These are phyloP conservation scores for Teunomyces panamensis DNA, from an alignment of 805 yeast genomes.

Conservation along the genomic window DNA sequence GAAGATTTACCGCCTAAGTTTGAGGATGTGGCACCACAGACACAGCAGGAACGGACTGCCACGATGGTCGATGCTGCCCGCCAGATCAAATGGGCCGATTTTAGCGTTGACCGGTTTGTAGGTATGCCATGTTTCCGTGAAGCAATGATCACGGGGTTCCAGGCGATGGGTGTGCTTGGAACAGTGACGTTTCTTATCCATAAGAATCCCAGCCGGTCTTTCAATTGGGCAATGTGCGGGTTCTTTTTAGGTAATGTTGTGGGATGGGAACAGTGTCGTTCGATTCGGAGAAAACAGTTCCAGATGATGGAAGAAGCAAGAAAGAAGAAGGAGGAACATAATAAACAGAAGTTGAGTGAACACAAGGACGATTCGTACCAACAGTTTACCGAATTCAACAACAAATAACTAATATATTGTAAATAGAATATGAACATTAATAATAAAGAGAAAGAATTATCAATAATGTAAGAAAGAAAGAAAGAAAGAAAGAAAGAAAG, in stretches of 20 bases:
- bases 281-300: constrained; percentile 61
- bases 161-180: constrained; percentile 68
- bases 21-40: constrained; percentile 29
- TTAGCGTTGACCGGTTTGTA: constrained; percentile 48
- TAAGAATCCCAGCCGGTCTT: constrained; percentile 57
- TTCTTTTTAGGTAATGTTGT: constrained; percentile 74
- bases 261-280: constrained; percentile 92
- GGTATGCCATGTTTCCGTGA: constrained; percentile 77
- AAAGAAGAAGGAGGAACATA: constrained; percentile 39
- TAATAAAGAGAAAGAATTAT: not conserved
- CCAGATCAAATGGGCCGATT: constrained; percentile 47
- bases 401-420: constrained; percentile 2
- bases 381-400: constrained; percentile 13
- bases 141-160: constrained; percentile 72
- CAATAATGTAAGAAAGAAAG: not conserved
- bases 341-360: constrained; percentile 27
- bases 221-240: constrained; percentile 83
- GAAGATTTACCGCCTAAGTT: constrained; percentile 56
- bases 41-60: not conserved
- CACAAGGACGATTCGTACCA: constrained; percentile 11
- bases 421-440: constrained; percentile 1
- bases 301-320: constrained; percentile 69
- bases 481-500: no score
- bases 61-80: constrained; percentile 38
- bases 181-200: constrained; percentile 65